Conservation (phyloP, 2,329 filamentous ascomycete genomes). For the Sphaerulina populicola region DNA sequence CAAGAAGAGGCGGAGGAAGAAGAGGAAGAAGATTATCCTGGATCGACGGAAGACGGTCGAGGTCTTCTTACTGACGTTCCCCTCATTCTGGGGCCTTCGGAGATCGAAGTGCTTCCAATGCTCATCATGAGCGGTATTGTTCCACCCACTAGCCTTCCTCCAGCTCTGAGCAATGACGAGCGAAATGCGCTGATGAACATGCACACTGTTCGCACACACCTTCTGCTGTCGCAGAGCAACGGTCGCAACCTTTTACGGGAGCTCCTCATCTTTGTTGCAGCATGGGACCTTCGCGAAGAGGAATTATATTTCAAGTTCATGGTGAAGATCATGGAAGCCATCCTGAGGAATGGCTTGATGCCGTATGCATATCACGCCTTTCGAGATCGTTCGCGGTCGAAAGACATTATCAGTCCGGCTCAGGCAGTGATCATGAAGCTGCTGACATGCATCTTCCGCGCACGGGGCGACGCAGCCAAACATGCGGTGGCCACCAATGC, state of each 20-base stretch:
- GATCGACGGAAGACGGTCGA: constrained; percentile 57
- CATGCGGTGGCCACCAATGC: constrained; percentile 15
- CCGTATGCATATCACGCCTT: constrained; percentile 89
- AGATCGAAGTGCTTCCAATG: constrained; percentile 95
- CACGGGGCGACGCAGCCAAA: constrained; percentile 40
- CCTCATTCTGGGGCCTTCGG: constrained; percentile 84
- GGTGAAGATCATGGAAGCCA: constrained; percentile 87
- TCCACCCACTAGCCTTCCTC: constrained; percentile 57
- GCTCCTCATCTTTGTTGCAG: constrained; percentile 89
- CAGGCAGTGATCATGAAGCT: constrained; percentile 89
- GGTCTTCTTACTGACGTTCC: constrained; percentile 88
- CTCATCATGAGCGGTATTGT: constrained; percentile 93
- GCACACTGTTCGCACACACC: constrained; percentile 81
- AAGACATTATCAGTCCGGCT: constrained; percentile 91
- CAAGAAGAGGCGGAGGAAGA: constrained; percentile 57
- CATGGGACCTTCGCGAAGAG: constrained; percentile 90
- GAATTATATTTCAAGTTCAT: constrained; percentile 96
- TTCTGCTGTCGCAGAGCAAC: constrained; percentile 81
- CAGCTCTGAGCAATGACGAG: constrained; percentile 39
- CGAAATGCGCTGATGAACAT: constrained; percentile 60
- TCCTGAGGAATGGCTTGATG: constrained; percentile 79
- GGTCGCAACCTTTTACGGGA: constrained; percentile 83
- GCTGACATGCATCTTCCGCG: constrained; percentile 79
- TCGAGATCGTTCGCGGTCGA: constrained; percentile 60
- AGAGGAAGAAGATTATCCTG: constrained; percentile 66